Evolutionary conservation across 208 protist species (phyloP).

Genomic region (Leishmania arabica): DNA sequence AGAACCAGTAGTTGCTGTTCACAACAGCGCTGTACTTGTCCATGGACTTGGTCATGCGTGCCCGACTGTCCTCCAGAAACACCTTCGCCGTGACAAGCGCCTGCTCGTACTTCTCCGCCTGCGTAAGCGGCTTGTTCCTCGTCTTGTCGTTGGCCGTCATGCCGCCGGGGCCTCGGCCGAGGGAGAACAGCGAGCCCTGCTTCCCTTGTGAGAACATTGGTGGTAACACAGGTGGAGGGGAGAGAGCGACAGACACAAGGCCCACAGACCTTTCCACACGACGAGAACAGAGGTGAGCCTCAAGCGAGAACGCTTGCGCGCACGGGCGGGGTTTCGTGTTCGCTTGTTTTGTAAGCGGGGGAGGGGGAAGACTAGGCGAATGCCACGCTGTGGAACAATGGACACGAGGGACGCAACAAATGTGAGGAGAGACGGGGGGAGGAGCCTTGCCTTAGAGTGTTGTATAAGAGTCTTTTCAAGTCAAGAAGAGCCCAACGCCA

Average conservation of each 20-base stretch:
- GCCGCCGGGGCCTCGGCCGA: background rate
- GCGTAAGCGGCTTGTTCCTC: constrained; percentile 38
- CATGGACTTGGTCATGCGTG: constrained; percentile 50
- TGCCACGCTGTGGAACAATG: background rate
- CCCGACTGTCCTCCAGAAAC: constrained; percentile 75
- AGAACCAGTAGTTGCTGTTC: constrained; percentile 82
- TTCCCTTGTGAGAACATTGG: constrained; percentile 47
- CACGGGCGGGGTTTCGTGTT: background rate
- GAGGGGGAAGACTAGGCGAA: background rate
- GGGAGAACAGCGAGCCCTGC: constrained; percentile 1
- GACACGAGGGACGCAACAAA: background rate
- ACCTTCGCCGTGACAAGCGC: constrained; percentile 71
- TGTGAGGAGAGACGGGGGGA: background rate
- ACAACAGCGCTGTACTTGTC: constrained; percentile 64
- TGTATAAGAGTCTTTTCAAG: background rate
- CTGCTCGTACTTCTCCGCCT: constrained; percentile 71
- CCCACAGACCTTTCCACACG: background rate
- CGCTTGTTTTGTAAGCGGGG: background rate
- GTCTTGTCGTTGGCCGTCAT: constrained; percentile 23
- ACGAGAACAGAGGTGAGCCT: background rate
- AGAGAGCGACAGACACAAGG: background rate
- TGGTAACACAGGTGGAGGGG: background rate
- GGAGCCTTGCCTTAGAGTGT: background rate
- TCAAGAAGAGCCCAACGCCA: background rate
- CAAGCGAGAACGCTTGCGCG: background rate